These are phyloP conservation scores for Silene vulgaris DNA, from an alignment of 179 eudicot species.

Conservation along the genomic window DNA sequence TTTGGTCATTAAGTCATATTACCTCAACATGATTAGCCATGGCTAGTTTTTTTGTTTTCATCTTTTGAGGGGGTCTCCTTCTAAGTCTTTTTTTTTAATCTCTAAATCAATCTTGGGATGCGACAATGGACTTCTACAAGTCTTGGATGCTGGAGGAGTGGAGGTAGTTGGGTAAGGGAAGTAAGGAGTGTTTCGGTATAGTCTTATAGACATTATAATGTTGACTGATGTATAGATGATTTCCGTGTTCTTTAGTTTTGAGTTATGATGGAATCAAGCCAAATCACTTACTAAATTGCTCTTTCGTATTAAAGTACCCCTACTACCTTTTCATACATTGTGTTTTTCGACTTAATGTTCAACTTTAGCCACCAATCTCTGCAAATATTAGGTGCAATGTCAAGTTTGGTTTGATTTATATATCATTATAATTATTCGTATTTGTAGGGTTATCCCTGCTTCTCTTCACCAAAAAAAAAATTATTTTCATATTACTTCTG, in stretches of 20 bases:
- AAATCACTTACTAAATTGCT: not conserved
- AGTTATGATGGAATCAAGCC: not conserved
- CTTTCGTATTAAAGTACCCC: not conserved
- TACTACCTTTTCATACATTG: not conserved
- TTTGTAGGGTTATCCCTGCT: no score
- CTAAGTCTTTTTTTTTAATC: not conserved
- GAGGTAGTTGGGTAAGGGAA: not conserved
- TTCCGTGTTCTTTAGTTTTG: not conserved
- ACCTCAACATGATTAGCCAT: not conserved
- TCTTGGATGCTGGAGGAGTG: not conserved
- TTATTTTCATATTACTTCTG: no score
- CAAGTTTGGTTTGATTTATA: no score
- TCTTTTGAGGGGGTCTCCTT: not conserved
- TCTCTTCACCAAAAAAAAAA: no score
- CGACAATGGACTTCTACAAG: not conserved
- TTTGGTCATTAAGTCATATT: not conserved
- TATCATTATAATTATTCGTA: no score
- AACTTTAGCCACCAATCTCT: no score
- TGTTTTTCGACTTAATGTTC: no score
- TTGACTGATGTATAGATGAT: not conserved
- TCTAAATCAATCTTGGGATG: not conserved
- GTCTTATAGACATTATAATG: not conserved
- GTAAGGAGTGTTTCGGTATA: not conserved
- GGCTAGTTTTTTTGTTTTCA: conserved; percentile 12
- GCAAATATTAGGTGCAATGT: no score